Evolutionary conservation across 768 basidiomycete genomes (phyloP).

Genomic region (Naganishia onofrii): DNA sequence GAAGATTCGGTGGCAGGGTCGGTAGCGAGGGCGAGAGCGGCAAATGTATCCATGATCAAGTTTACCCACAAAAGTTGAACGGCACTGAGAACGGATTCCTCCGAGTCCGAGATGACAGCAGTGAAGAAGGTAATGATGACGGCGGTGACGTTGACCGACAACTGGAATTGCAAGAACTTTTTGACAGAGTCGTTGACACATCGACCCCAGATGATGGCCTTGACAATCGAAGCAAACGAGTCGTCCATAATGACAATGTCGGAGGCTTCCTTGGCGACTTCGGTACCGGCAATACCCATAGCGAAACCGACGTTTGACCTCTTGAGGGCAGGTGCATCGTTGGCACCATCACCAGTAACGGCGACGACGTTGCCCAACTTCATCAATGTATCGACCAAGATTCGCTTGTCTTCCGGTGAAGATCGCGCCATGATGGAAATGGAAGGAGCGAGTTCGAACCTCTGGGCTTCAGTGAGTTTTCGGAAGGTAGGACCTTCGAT

Average conservation of each 20-base stretch:
- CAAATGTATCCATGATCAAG: conserved; percentile 84
- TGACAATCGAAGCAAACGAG: conserved; percentile 82
- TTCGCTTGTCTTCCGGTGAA: conserved; percentile 93
- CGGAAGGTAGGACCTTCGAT: conserved; percentile 98
- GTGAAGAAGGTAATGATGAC: conserved; percentile 90
- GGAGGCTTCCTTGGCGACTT: conserved; percentile 97
- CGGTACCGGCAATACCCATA: conserved; percentile 66
- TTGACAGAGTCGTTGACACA: conserved; percentile 96
- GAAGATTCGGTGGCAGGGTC: conserved; percentile 76
- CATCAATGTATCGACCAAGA: conserved; percentile 84
- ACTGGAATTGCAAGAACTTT: conserved; percentile 91
- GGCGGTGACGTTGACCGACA: conserved; percentile 81
- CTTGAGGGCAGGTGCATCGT: conserved; percentile 94
- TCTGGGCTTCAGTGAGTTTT: conserved; percentile 66
- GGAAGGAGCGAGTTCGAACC: conserved; percentile 79
- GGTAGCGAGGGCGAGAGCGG: conserved; percentile 93
- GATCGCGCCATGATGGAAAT: conserved; percentile 96
- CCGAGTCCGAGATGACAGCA: conserved; percentile 72
- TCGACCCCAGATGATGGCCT: conserved; percentile 98
- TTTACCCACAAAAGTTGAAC: conserved; percentile 80
- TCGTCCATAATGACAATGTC: conserved; percentile 71
- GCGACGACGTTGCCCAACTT: conserved; percentile 77
- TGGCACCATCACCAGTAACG: conserved; percentile 96
- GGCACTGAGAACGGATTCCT: conserved; percentile 83
- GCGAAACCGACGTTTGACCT: conserved; percentile 93